These are phyloP conservation scores for Domatiomyces catenatus DNA, from an alignment of 2,329 filamentous ascomycete genomes.

Conservation along the genomic window DNA sequence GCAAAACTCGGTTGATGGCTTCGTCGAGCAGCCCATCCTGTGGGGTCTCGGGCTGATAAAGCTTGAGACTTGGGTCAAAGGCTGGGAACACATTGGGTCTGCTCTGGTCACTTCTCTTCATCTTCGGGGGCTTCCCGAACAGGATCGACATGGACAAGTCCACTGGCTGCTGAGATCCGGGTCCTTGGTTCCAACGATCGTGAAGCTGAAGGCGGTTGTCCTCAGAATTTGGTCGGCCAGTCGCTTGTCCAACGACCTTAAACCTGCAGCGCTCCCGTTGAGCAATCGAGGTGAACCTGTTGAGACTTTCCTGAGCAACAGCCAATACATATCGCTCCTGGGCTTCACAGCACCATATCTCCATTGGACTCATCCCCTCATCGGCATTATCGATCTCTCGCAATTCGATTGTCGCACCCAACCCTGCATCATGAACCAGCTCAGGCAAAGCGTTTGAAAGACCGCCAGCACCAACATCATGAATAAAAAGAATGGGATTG, in stretches of 20 bases:
- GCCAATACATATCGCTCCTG: conserved; percentile 93
- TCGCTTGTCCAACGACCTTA: conserved; percentile 73
- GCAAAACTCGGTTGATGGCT: conserved; percentile 67
- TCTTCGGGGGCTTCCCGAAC: conserved; percentile 74
- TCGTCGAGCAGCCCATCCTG: conserved; percentile 41
- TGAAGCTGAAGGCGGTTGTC: conserved; percentile 61
- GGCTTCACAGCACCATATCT: conserved; percentile 96
- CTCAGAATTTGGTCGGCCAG: conserved; percentile 34
- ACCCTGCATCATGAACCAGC: conserved; percentile 78
- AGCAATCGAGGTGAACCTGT: conserved; percentile 52
- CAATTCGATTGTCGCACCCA: conserved; percentile 85
- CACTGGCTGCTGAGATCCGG: conserved; percentile 60
- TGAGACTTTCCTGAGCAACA: conserved; percentile 65
- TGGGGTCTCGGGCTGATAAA: conserved; percentile 45
- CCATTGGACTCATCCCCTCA: conserved; percentile 79
- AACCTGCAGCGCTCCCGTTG: conserved; percentile 80
- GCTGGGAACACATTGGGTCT: conserved; percentile 50
- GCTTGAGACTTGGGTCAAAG: conserved; percentile 62
- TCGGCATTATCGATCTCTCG: conserved; percentile 85
- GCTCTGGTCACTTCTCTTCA: conserved; percentile 58
- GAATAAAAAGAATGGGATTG: conserved; percentile 90
- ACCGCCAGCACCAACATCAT: conserved; percentile 91
- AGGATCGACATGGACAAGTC: conserved; percentile 78
- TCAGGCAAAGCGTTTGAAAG: conserved; percentile 73
- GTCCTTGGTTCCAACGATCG: conserved; percentile 53